These are phyloP conservation scores for Psilocybe cubensis DNA, from an alignment of 768 basidiomycete species.

Conservation along the genomic window DNA sequence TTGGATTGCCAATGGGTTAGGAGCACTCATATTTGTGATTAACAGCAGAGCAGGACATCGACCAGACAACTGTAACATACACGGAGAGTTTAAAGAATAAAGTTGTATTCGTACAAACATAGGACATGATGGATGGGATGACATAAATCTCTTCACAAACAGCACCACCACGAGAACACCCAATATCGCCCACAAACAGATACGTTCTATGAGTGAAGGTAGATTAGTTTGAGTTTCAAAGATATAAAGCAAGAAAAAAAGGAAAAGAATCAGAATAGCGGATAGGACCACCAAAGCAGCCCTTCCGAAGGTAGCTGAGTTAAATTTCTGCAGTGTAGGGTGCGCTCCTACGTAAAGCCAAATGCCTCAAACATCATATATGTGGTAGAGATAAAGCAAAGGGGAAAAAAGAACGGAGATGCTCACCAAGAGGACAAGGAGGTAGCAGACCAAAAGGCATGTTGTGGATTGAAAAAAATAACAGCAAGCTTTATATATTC, in stretches of 20 bases:
- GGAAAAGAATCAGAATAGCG: conserved; percentile 43
- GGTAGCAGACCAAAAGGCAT: conserved; percentile 4
- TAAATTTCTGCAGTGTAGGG: conserved; percentile 82
- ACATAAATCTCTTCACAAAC: too few species aligned
- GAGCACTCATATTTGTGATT: too few species aligned
- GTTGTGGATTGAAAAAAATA: conserved; percentile 5
- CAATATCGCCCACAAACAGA: not conserved
- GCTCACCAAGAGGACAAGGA: conserved; percentile 28
- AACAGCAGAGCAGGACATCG: too few species aligned
- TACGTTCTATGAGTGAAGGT: not conserved
- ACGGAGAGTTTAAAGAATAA: too few species aligned
- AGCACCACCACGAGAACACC: too few species aligned
- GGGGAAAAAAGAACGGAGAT: conserved; percentile 6
- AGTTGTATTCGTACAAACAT: too few species aligned
- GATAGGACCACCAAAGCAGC: conserved; percentile 47
- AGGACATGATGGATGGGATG: too few species aligned
- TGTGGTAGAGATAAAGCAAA: not conserved
- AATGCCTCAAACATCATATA: conserved; percentile 91
- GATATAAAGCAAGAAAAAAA: not conserved
- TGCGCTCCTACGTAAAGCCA: conserved; percentile 78
- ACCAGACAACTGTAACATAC: too few species aligned
- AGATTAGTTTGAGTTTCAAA: conserved; percentile 1
- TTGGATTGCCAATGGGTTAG: too few species aligned
- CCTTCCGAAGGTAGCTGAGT: conserved; percentile 90
- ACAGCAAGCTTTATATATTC: conserved; percentile 9